Percentiles rank a stretch among this genome's conserved stretches.
Evolutionary conservation across 225 moss, liverwort and hornwort species (phyloP).

Genomic region (Bryoerythrophyllum caledonicum): DNA sequence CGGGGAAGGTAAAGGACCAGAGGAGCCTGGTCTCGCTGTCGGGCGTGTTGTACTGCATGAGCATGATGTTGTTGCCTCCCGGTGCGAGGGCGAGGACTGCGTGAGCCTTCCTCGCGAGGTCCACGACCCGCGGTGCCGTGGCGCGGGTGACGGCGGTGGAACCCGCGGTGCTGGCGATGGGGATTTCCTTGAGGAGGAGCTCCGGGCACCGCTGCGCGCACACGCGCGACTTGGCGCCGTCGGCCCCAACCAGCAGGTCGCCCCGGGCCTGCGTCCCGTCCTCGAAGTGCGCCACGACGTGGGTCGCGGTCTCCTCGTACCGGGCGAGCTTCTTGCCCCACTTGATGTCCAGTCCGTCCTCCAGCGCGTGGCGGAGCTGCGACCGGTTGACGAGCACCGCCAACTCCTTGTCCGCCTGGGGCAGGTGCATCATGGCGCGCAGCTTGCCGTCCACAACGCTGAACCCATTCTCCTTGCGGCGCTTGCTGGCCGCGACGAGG

Average conservation of each 20-base stretch:
- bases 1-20: slow-evolving; percentile 45
- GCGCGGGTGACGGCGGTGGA: slow-evolving; percentile 21
- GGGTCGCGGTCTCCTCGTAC: slow-evolving; percentile 39
- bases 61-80: slow-evolving; percentile 29
- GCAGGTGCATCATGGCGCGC: slow-evolving; percentile 17
- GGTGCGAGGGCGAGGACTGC: slow-evolving; percentile 25
- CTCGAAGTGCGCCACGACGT: slow-evolving; percentile 49
- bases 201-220: slow-evolving; percentile 36
- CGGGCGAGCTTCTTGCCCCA: slow-evolving; percentile 42
- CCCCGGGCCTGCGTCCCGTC: slow-evolving; percentile 46
- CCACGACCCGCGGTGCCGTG: slow-evolving; percentile 19
- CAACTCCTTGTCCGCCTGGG: background rate
- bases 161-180: slow-evolving; percentile 26
- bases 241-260: slow-evolving; percentile 47
- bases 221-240: slow-evolving; percentile 43
- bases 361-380: slow-evolving; percentile 39
- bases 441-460: slow-evolving; percentile 30
- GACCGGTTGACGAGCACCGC: slow-evolving; percentile 41
- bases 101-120: slow-evolving; percentile 7
- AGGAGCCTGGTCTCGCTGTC: slow-evolving; percentile 30
- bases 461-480: slow-evolving; percentile 14
- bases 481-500: slow-evolving; percentile 12
- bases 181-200: slow-evolving; percentile 19
- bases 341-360: slow-evolving; percentile 36
- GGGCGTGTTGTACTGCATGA: slow-evolving; percentile 39